Base-by-base conservation (phyloP, 1,284 basidiomycete genomes). In the Rhodotorula sp. region DNA sequence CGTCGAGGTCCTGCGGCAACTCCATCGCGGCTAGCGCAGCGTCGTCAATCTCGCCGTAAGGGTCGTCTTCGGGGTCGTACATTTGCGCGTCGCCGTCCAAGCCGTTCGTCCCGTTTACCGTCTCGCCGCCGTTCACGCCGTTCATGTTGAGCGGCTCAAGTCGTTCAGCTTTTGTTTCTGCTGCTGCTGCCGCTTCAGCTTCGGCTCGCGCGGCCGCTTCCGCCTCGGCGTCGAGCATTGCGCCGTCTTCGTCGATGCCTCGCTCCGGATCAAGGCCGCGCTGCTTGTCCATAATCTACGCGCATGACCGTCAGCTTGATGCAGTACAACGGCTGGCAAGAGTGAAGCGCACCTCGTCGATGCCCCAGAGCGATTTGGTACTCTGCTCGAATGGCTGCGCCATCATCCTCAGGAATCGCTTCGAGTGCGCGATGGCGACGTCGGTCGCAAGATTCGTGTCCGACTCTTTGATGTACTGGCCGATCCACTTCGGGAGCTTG, bases 401-500 rank as follows among this genome's bases (percentile, higher is more conserved):
- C 80, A 99, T 99, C 50, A 91, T 90, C 9, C 96, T 87, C 86
- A 99, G 94, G 82, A 99, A 99, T 58, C 94, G 83, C 82, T 98
- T 97, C 67, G 93, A 94, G 50, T 71, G 68, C 34, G 66, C 93
- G 69, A 99, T 83, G 13, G 95, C 95, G 92, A 99, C 98, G 80
- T 99, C 96, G 13, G 94, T 99, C 13, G 96, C 99, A 64, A 99
- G 84, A 81, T 99, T 99, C 16, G 94, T 90, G 50, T 93, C 92
- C 0, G 94, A 91, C 79, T 99, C 96, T 22, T 92, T 95, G 79
- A 99, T 99, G 79, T 98, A 97, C 80, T 96, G 94, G 80, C 98
- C 98, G 77, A 99, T 99, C 96, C 96, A 99, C 63, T 92, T 89
- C 2, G 96, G 96, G 74, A 99, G 84, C 85, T 98, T 99, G 58